Conservation (phyloP, 2,329 filamentous ascomycete species). For the Venturia nashicola region DNA sequence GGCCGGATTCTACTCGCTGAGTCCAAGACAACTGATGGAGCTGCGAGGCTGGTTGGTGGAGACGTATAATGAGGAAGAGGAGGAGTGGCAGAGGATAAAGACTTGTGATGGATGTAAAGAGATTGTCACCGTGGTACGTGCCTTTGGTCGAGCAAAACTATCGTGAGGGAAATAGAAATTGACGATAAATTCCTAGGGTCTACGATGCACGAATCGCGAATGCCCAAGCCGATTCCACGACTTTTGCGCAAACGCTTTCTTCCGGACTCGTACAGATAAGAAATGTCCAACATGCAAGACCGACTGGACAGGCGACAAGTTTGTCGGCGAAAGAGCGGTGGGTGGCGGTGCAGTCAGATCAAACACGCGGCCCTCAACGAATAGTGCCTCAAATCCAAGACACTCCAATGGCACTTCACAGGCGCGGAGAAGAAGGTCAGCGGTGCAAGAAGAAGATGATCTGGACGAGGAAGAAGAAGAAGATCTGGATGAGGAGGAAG, state of each 20-base stretch:
- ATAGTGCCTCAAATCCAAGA: neutral
- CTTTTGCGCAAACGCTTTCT: conserved; percentile 62
- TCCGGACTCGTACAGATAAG: conserved; percentile 49
- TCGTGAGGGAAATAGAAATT: neutral
- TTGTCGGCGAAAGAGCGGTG: conserved; percentile 39
- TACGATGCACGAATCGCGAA: conserved; percentile 57
- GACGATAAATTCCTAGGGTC: conserved; percentile 36
- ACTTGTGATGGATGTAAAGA: conserved; percentile 81
- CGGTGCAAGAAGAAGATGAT: neutral
- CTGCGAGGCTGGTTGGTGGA: conserved; percentile 72
- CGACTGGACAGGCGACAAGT: conserved; percentile 38
- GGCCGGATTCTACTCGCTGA: conserved; percentile 62
- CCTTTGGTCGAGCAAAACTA: too few relatives aligned
- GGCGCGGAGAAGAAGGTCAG: neutral
- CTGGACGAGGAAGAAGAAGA: neutral
- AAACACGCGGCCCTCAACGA: neutral
- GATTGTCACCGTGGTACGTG: conserved; percentile 60
- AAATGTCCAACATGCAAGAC: conserved; percentile 50
- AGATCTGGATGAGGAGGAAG: neutral
- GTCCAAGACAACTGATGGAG: conserved; percentile 71
- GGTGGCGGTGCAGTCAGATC: neutral
- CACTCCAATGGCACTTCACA: neutral
- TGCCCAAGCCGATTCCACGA: conserved; percentile 66
- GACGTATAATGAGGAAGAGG: conserved; percentile 69
- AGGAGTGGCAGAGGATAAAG: conserved; percentile 59